Conservation (phyloP, 2,329 filamentous ascomycete genomes). For the Sporothrix humicola region DNA sequence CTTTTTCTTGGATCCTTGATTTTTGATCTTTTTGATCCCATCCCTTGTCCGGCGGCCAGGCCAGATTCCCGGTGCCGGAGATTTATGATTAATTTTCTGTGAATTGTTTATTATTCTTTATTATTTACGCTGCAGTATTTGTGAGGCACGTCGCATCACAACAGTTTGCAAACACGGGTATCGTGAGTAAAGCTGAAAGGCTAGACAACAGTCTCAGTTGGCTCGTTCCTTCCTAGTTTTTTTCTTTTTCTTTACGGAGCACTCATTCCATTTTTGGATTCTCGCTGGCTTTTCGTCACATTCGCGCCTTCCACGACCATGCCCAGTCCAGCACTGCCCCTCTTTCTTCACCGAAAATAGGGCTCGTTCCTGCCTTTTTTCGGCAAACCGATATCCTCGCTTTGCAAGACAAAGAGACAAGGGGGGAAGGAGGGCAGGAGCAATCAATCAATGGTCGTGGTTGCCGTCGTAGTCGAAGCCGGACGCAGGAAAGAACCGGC, state of each 20-base stretch:
- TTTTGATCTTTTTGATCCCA: no score
- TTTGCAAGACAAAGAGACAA: not conserved
- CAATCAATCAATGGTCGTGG: not conserved
- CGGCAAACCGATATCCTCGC: not conserved
- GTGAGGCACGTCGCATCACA: not conserved
- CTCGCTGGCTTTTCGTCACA: no score
- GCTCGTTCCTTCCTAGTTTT: conserved; percentile 1
- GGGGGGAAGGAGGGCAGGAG: not conserved
- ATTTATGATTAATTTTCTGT: not conserved
- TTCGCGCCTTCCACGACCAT: not conserved
- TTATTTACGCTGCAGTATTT: not conserved
- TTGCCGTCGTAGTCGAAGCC: not conserved
- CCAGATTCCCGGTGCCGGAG: conserved; percentile 8
- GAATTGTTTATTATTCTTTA: not conserved
- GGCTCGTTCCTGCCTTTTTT: conserved; percentile 1
- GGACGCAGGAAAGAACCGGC: no score
- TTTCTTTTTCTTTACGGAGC: not conserved
- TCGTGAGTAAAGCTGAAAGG: not conserved
- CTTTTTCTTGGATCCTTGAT: no score
- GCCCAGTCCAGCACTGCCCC: not conserved
- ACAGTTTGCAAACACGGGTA: not conserved
- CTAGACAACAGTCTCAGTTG: conserved; percentile 3
- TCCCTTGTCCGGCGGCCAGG: not conserved
- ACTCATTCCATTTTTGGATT: not conserved
- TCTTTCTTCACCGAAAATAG: conserved; percentile 10